Evolutionary conservation across 345 rosid species (phyloP).

Genomic region (Syzygium aromaticum): DNA sequence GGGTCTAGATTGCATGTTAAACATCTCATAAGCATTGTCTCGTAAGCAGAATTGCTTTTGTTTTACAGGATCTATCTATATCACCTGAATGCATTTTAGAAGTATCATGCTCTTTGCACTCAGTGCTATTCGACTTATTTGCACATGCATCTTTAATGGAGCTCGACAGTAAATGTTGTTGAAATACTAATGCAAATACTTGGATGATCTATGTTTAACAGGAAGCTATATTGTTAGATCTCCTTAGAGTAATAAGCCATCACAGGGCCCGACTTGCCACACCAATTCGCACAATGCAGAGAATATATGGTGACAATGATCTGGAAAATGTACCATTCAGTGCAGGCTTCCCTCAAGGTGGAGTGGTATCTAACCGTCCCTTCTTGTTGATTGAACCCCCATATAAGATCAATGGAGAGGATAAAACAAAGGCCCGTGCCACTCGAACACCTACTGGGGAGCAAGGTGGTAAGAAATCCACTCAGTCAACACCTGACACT

Average conservation of each 20-base stretch:
- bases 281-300: conserved; percentile 86
- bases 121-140: neutral
- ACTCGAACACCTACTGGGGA: conserved; percentile 26
- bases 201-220: conserved; percentile 19
- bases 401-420: conserved; percentile 62
- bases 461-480: conserved; percentile 38
- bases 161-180: neutral
- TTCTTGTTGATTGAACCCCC: conserved; percentile 62
- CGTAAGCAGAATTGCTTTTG: neutral
- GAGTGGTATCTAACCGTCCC: conserved; percentile 48
- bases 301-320: conserved; percentile 56
- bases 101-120: neutral
- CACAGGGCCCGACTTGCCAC: conserved; percentile 93
- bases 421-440: conserved; percentile 33
- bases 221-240: conserved; percentile 88
- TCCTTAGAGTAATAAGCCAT: conserved; percentile 79
- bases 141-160: neutral
- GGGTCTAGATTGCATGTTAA: neutral
- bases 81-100: neutral
- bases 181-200: neutral
- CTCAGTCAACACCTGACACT: conserved; percentile 19
- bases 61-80: neutral
- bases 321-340: conserved; percentile 63
- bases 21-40: neutral
- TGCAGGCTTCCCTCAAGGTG: conserved; percentile 29